Conservation (phyloP, 1,139 yeast species). For the Scheffersomyces quercinus region DNA sequence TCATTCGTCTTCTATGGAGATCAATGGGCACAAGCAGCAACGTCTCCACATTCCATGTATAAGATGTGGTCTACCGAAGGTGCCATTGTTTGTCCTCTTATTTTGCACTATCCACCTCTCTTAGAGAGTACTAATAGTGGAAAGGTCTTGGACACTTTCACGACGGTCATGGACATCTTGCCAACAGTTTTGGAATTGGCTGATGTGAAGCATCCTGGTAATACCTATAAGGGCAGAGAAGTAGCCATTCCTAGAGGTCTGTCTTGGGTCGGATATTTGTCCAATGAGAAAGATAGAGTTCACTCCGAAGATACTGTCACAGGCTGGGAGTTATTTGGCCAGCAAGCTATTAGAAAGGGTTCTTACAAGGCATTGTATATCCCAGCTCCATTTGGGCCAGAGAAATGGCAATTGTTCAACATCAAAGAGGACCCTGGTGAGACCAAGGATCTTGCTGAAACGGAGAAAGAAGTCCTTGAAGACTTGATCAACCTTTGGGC, state of each 20-base stretch:
- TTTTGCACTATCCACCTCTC: slow-evolving; percentile 41
- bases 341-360: slow-evolving; percentile 57
- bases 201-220: slow-evolving; percentile 45
- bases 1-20: slow-evolving; percentile 57
- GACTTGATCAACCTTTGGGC: slow-evolving; percentile 51
- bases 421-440: slow-evolving; percentile 50
- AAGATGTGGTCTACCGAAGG: slow-evolving; percentile 58
- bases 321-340: slow-evolving; percentile 63
- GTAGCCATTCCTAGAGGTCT: slow-evolving; percentile 43
- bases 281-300: slow-evolving; percentile 23
- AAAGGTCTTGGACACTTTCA: slow-evolving; percentile 35
- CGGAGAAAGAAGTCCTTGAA: slow-evolving; percentile 31
- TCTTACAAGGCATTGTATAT: slow-evolving; percentile 48
- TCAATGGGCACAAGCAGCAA: slow-evolving; percentile 68
- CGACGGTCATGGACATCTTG: slow-evolving; percentile 58
- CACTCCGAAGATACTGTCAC: slow-evolving; percentile 49
- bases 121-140: slow-evolving; percentile 23
- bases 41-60: slow-evolving; percentile 55
- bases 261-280: slow-evolving; percentile 39
- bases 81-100: slow-evolving; percentile 55
- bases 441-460: slow-evolving; percentile 37
- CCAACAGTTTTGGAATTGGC: slow-evolving; percentile 56
- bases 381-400: slow-evolving; percentile 51
- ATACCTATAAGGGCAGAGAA: slow-evolving; percentile 33
- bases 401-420: slow-evolving; percentile 51